A percentile compares a stretch with the other conserved stretches of the same genome.
phyloP scores from a whole-genome alignment of 2,329 filamentous ascomycete species.

The Xylaria digitata region DNA sequence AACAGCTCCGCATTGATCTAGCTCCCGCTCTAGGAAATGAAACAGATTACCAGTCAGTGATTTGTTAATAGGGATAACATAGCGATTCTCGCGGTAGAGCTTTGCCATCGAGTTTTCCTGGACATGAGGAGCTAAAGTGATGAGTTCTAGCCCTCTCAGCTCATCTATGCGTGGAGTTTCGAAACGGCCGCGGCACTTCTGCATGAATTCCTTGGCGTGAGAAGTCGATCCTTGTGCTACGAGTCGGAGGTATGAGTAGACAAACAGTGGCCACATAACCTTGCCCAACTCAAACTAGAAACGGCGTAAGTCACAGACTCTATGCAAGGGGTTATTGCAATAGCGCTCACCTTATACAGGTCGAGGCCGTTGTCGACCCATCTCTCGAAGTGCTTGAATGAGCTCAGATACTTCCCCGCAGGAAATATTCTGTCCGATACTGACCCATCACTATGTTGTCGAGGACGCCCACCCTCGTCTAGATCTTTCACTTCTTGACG shows the following conservation, averaged over 20 bases:
- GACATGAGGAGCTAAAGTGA: constrained; percentile 82
- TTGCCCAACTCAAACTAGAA: constrained; percentile 83
- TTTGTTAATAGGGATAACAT: constrained; percentile 88
- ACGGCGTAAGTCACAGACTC: constrained; percentile 26
- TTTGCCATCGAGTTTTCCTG: constrained; percentile 80
- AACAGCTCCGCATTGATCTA: constrained; percentile 80
- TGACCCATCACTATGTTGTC: constrained; percentile 72
- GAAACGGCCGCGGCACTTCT: constrained; percentile 74
- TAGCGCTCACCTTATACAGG: constrained; percentile 80
- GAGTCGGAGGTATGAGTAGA: constrained; percentile 90
- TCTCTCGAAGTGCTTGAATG: constrained; percentile 77
- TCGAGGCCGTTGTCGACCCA: constrained; percentile 95
- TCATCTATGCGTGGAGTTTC: constrained; percentile 84
- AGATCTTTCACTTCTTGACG: constrained; percentile 88
- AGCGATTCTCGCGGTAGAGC: constrained; percentile 87
- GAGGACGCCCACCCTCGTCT: constrained; percentile 81
- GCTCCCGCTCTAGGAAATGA: constrained; percentile 89
- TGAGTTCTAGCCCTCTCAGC: constrained; percentile 76
- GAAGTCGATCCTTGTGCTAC: constrained; percentile 76
- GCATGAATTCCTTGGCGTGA: constrained; percentile 80
- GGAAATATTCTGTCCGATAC: constrained; percentile 62
- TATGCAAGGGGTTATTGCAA: background rate
- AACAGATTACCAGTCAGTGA: constrained; percentile 85
- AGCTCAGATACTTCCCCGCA: constrained; percentile 76
- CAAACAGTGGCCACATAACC: constrained; percentile 91